Conservation (phyloP, 306 rosid species). For the Rosa multiflora region DNA sequence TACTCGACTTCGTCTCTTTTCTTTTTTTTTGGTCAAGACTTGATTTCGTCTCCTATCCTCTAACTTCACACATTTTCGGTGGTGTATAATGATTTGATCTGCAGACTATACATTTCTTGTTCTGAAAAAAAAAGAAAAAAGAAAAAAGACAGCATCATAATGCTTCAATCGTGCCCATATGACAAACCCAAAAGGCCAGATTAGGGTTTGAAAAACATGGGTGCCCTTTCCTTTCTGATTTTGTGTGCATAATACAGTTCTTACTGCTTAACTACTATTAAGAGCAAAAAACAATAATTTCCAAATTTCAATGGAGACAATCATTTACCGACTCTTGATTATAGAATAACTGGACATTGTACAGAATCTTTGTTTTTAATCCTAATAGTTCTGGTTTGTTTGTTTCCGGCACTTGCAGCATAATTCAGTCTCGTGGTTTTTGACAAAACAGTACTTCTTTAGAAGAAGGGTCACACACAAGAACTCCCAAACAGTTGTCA, state of each 20-base stretch:
- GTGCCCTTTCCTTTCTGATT: neutral
- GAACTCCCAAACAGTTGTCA: neutral
- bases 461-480: neutral
- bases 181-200: neutral
- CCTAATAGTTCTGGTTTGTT: neutral
- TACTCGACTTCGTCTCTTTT: neutral
- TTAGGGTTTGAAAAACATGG: neutral
- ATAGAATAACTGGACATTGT: neutral
- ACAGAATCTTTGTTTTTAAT: neutral
- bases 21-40: neutral
- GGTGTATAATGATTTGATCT: neutral
- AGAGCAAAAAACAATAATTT: neutral
- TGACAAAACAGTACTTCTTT: neutral
- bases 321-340: neutral
- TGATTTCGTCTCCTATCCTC: neutral
- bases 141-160: neutral
- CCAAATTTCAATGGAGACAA: neutral
- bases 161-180: neutral
- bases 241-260: neutral
- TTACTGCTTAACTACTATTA: neutral
- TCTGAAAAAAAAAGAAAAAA: neutral
- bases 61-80: neutral
- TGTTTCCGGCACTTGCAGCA: neutral
- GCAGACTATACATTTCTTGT: neutral
- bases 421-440: neutral